These are phyloP conservation scores for Psophocarpus tetragonolobus DNA, from an alignment of 306 rosid species.

Conservation along the genomic window DNA sequence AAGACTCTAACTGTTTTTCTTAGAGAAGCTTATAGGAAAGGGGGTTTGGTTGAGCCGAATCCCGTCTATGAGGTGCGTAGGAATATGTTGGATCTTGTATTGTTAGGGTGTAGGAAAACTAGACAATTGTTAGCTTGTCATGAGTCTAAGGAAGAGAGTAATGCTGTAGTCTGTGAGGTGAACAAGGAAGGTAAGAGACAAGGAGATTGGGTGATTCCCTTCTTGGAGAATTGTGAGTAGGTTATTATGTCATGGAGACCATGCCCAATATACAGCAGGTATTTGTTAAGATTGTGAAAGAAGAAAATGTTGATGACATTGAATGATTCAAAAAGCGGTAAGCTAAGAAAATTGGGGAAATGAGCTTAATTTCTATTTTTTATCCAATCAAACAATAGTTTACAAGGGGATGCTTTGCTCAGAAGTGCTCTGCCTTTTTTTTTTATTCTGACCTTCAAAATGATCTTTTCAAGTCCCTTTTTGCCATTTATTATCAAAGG, in stretches of 20 bases:
- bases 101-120: constrained; percentile 56
- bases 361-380: constrained; percentile 96
- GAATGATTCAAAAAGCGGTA: constrained; percentile 91
- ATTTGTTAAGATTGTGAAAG: constrained; percentile 39
- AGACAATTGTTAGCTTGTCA: constrained; percentile 39
- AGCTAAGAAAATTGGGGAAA: constrained; percentile 87
- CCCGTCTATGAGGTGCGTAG: constrained; percentile 48
- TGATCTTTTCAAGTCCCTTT: constrained; percentile 80
- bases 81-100: constrained; percentile 67
- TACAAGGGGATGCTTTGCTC: constrained; percentile 99
- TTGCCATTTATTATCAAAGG: constrained; percentile 98
- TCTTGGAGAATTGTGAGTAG: constrained; percentile 53
- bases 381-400: constrained; percentile 94
- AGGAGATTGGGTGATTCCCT: constrained; percentile 67
- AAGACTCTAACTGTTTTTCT: constrained; percentile 62
- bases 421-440: constrained; percentile 86
- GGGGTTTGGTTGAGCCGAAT: constrained; percentile 59
- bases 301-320: constrained; percentile 92
- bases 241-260: constrained; percentile 88
- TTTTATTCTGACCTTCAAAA: constrained; percentile 92
- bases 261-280: constrained; percentile 94
- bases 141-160: constrained; percentile 27
- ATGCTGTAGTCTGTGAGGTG: constrained; percentile 21
- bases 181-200: constrained; percentile 42
- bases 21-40: constrained; percentile 67